Conservation (phyloP, 2,329 filamentous ascomycete species). For the Penicillium sp. region DNA sequence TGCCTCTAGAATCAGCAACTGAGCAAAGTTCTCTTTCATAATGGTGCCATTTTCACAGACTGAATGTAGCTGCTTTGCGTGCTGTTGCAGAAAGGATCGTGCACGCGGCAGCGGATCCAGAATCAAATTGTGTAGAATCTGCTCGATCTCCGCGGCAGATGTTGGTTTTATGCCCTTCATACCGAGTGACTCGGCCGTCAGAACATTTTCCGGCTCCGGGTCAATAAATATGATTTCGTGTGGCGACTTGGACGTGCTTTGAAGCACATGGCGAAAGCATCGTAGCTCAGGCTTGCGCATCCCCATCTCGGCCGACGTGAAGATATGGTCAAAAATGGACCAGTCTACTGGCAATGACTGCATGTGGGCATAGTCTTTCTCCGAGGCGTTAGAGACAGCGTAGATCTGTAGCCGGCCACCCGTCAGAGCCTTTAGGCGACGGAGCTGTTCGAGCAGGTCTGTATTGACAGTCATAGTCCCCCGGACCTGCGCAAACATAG, state of each 20-base stretch:
- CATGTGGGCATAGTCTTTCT: neutral
- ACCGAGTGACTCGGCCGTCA: neutral
- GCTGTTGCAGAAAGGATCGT: neutral
- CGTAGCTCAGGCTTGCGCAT: conserved; percentile 32
- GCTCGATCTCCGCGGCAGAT: neutral
- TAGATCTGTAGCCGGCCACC: neutral
- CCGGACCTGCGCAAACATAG: too few species aligned
- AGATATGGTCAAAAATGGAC: conserved; percentile 32
- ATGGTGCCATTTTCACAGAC: neutral
- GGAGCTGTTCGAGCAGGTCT: too few species aligned
- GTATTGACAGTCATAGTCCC: too few species aligned
- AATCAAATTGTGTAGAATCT: neutral
- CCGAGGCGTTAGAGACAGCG: neutral
- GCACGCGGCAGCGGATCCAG: neutral
- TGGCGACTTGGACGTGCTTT: conserved; percentile 14
- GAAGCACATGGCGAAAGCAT: conserved; percentile 32
- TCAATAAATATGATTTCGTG: neutral
- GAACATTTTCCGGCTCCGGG: neutral
- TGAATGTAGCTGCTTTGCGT: neutral
- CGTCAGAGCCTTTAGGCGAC: too few species aligned
- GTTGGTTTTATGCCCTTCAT: neutral
- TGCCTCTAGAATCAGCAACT: neutral
- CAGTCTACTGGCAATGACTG: conserved; percentile 19
- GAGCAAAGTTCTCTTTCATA: neutral
- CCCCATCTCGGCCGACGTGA: conserved; percentile 29